Percentiles rank a stretch among this genome's conserved stretches.
These are phyloP conservation scores for Cichorium intybus DNA, from an alignment of 140 eudicot genomes.

Conservation along the genomic window DNA sequence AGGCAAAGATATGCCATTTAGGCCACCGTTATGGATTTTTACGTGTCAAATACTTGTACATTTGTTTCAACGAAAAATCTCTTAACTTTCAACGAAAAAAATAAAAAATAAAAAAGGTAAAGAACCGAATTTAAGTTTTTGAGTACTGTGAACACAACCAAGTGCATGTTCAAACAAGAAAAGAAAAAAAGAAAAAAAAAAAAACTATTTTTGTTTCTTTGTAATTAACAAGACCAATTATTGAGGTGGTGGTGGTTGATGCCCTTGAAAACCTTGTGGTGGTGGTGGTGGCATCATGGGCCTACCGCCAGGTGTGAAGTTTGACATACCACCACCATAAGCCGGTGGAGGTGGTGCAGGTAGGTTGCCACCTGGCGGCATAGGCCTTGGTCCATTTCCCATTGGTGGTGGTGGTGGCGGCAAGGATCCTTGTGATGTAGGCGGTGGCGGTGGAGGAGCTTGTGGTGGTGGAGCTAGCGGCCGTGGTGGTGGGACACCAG, in stretches of 20 bases:
- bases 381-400: constrained; percentile 65
- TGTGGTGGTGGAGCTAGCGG: constrained; percentile 33
- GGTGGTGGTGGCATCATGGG: background rate
- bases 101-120: too few species aligned
- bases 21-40: too few species aligned
- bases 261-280: background rate
- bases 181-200: too few species aligned
- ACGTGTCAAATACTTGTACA: too few species aligned
- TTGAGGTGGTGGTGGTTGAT: background rate
- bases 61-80: too few species aligned
- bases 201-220: too few species aligned
- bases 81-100: too few species aligned
- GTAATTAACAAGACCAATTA: background rate
- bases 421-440: constrained; percentile 50
- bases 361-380: constrained; percentile 43
- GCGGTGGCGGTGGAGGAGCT: constrained; percentile 33
- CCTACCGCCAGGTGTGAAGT: background rate
- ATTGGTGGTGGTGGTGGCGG: constrained; percentile 6
- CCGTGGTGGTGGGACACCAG: constrained; percentile 72
- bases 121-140: too few species aligned
- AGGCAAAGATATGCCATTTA: too few species aligned
- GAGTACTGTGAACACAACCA: background rate
- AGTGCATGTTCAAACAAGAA: background rate
- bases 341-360: constrained; percentile 58
- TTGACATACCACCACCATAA: background rate